Base-by-base conservation (phyloP, 768 basidiomycete species). In the Kockovaella imperatae region DNA sequence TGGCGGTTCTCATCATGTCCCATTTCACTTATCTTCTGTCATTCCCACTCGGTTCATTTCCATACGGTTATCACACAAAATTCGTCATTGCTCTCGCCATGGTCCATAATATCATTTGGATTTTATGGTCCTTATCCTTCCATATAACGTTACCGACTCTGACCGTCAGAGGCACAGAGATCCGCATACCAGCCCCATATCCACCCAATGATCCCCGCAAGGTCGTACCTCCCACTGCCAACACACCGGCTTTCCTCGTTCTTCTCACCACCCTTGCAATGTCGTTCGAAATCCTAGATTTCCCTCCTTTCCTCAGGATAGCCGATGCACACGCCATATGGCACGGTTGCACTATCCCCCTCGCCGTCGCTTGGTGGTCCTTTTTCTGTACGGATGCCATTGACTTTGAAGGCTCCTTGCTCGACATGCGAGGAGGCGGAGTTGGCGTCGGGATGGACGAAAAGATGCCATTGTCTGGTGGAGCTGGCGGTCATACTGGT, bases 321-420 rank as follows among this genome's bases (percentile, higher is more conserved):
- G 74, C 96, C 17, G 93, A 97, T 64, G 89, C 91, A 0, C 95
- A 96, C 69, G 77, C 88, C 2, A 72, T 97, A 14, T 97, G 93
- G 95, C 93, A 99, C 69, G 74, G 85, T 6, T 77, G 80, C 3
- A 99, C 93, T 0, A 83, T 78, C 0, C 83, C 83, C 0, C 79
- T 97, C 26, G 79, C 82, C 3, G 62, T 77, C 39, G 75, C 79
- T 38, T 96, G 93, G 90, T 97, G 93, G 60, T 74, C 77, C n/a
- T 91, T 93, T 59, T 32, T 62, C 15, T 26, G 23, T 20, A 36
- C 41, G 5, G 64, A 66, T 38, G 52, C 64, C 6, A 58, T 66
- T 18, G 58, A 57, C 18, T 25, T 60, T 1, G 64, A 66, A 47
- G 57, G 54, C 2, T 40, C 40, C 32, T 35, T 56, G 40, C 25